phyloP scores from a whole-genome alignment of 306 rosid species.

The Cucurbita maxima region DNA sequence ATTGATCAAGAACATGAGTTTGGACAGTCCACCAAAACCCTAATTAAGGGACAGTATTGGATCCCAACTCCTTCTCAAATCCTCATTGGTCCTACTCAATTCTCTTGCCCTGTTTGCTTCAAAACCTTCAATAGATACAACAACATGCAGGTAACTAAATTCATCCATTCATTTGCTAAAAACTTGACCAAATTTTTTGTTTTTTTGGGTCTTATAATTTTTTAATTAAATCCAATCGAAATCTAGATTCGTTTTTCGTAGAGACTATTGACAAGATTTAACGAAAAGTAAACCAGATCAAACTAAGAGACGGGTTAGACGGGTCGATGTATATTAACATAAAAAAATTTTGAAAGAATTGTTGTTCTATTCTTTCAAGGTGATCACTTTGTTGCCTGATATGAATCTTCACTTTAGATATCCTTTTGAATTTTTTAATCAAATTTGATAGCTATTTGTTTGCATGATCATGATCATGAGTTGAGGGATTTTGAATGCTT shows the following conservation, averaged over 20 bases:
- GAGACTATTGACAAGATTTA: not conserved
- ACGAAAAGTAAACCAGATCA: not conserved
- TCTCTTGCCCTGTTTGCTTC: conserved; percentile 95
- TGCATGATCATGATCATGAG: conserved; percentile 3
- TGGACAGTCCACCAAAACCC: conserved; percentile 30
- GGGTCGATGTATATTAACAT: not conserved
- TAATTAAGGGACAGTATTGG: conserved; percentile 94
- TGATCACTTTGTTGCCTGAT: not conserved
- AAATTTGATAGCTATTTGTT: not conserved
- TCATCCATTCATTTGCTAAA: not conserved
- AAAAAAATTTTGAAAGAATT: not conserved
- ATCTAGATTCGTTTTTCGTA: not conserved
- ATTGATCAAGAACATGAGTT: conserved; percentile 16
- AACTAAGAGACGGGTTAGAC: not conserved
- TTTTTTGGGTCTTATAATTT: not conserved
- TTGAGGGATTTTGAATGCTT: not conserved
- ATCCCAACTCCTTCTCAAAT: conserved; percentile 99
- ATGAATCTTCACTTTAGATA: conserved; percentile 6
- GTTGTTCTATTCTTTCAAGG: conserved; percentile 4
- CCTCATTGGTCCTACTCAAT: conserved; percentile 96
- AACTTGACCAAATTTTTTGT: too few species aligned
- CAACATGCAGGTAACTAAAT: conserved; percentile 76
- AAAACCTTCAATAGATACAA: conserved; percentile 96
- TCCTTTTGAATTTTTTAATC: not conserved
- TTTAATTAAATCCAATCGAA: not conserved